A percentile compares a stretch with the other conserved stretches of the same genome.
Evolutionary conservation across 2,329 filamentous ascomycete species (phyloP).

Genomic region (Colletotrichum chrysophilum): DNA sequence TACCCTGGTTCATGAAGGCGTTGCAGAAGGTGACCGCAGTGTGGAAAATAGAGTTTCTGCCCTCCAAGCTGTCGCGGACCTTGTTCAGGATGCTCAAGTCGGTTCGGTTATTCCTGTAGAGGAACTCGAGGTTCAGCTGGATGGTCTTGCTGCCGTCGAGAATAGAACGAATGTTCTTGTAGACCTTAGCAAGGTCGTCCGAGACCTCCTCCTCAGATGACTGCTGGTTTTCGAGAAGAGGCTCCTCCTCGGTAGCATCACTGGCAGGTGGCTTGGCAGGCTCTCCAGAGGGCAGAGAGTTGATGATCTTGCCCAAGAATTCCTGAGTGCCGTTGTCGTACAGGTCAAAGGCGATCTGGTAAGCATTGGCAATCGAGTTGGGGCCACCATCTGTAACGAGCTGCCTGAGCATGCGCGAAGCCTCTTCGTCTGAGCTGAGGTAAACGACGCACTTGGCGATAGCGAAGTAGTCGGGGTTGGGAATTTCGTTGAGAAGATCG

Average conservation of each 20-base stretch:
- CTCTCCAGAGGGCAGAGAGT: conserved; percentile 70
- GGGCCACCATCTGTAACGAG: conserved; percentile 81
- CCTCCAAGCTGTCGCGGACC: conserved; percentile 92
- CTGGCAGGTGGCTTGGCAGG: conserved; percentile 48
- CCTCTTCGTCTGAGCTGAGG: conserved; percentile 88
- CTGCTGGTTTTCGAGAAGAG: conserved; percentile 54
- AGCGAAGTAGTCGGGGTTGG: conserved; percentile 93
- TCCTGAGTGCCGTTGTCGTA: conserved; percentile 99
- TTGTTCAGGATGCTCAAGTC: conserved; percentile 95
- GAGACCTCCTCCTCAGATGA: conserved; percentile 56
- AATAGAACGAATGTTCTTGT: conserved; percentile 68
- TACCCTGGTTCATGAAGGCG: conserved; percentile 99
- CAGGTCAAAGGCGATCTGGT: conserved; percentile 97
- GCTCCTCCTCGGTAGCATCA: conserved; percentile 48
- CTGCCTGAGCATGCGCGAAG: conserved; percentile 82
- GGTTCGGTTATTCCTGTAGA: conserved; percentile 93
- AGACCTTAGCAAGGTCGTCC: conserved; percentile 60
- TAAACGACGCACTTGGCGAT: conserved; percentile 98
- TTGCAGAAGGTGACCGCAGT: conserved; percentile 97
- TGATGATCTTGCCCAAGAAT: conserved; percentile 88
- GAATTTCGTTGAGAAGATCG: conserved; percentile 92
- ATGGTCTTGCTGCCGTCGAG: conserved; percentile 93
- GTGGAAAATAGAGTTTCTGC: conserved; percentile 97
- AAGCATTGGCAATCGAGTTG: conserved; percentile 83
- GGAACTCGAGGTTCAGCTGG: conserved; percentile 92